Conservation (phyloP, 2,329 filamentous ascomycete species). For the Chrysosporium keratinophilum region DNA sequence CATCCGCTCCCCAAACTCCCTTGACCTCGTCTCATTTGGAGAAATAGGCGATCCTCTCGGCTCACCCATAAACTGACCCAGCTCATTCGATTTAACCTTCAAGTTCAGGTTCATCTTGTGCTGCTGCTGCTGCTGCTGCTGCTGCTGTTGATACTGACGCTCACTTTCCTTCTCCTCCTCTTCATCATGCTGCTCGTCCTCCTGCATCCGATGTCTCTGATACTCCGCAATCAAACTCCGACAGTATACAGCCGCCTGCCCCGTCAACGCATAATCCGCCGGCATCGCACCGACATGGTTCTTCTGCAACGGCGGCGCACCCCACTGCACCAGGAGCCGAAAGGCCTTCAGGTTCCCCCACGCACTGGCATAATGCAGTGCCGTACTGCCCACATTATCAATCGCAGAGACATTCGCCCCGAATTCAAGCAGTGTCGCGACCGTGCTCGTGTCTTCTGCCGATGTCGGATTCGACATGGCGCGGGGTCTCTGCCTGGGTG, state of each 20-base stretch:
- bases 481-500: conserved; percentile 17
- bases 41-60: conserved; percentile 12
- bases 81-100: conserved; percentile 10
- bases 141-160: not conserved
- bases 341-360: conserved; percentile 70
- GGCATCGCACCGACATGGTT: conserved; percentile 77
- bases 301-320: conserved; percentile 59
- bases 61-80: not conserved
- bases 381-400: conserved; percentile 71
- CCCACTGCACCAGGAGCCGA: conserved; percentile 64
- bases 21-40: conserved; percentile 7
- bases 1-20: not conserved
- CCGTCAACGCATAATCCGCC: conserved; percentile 69
- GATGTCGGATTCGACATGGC: conserved; percentile 18
- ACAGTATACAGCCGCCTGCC: conserved; percentile 76
- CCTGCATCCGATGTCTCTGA: conserved; percentile 11
- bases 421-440: conserved; percentile 23
- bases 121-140: conserved; percentile 9
- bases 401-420: conserved; percentile 43
- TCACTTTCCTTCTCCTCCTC: conserved; percentile 3
- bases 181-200: not conserved
- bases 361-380: conserved; percentile 73
- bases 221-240: conserved; percentile 61
- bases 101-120: conserved; percentile 8
- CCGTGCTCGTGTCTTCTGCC: conserved; percentile 22